Evolutionary conservation across 169 alveolate genomes (phyloP), one percentile per base, ranked within the genome.

Genomic region (Perkinsus marinus): DNA sequence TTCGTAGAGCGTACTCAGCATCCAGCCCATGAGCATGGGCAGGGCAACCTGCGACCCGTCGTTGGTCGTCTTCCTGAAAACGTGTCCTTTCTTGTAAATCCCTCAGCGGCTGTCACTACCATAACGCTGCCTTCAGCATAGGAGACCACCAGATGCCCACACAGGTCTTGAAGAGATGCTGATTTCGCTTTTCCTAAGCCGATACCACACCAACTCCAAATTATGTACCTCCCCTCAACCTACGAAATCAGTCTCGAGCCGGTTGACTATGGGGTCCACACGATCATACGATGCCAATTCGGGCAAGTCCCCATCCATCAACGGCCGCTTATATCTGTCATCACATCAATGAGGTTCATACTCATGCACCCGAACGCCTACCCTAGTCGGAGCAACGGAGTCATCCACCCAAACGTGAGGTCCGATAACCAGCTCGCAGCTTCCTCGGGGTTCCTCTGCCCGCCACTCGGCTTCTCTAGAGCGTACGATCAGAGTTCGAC

Each of bases 361-460:
- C n/a, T n/a, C n/a, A n/a, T n/a, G n/a, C n/a, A n/a, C n/a, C n/a
- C n/a, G n/a, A n/a, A 57, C 5, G 79, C 3, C 79, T 57, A 57
- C 79, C 79, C 79, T 57, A 57, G 79, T 57, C 79, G 7, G 30
- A 57, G 79, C 22, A 57, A 57, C 5, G 68, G 39, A 26, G 93
- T 93, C 47, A 93, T 89, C 94, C 94, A 93, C 22, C 93, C 91
- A 69, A 93, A 93, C 22, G 94, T 93, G 36, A 93, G 89, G 47
- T 43, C 90, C 39, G 94, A 93, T 90, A 90, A 26, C 94, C 94
- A 93, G 43, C 46, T 91, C 90, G 93, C 93, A 89, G 39, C 90
- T 36, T 47, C 92, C 89, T 93, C 94, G 0, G 93, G 93, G 37
- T 89, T 90, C 26, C 57, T 43, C 39, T 92, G n/a, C n/a, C n/a